A percentile compares a stretch with the other conserved stretches of the same genome.
These are phyloP conservation scores for Barnettozyma wickerhamii DNA, from an alignment of 805 yeast genomes.

Conservation along the genomic window DNA sequence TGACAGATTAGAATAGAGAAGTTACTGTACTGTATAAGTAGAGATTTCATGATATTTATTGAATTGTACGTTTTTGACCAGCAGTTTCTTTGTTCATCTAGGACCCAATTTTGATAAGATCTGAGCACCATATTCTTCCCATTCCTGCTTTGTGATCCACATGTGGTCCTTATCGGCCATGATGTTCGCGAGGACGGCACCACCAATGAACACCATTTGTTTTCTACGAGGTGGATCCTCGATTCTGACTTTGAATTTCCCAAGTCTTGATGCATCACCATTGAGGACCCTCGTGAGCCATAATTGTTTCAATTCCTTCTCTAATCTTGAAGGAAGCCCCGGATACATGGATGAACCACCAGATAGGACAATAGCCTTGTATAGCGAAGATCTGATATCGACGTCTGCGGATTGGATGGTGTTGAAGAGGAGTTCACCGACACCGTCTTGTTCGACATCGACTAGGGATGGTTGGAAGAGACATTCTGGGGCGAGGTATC, in stretches of 20 bases:
- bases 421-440: slow-evolving; percentile 88
- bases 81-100: slow-evolving; percentile 39
- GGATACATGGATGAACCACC: slow-evolving; percentile 99
- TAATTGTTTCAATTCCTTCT: slow-evolving; percentile 92
- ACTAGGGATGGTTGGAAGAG: slow-evolving; percentile 93
- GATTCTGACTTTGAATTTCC: slow-evolving; percentile 90
- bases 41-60: not conserved
- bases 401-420: slow-evolving; percentile 94
- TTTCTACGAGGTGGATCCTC: slow-evolving; percentile 99
- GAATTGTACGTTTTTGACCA: no score
- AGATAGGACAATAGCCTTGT: slow-evolving; percentile 87
- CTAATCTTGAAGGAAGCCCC: slow-evolving; percentile 92
- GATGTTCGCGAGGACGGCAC: slow-evolving; percentile 95
- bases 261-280: slow-evolving; percentile 81
- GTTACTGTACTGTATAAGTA: slow-evolving; percentile 2
- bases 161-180: slow-evolving; percentile 98
- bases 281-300: slow-evolving; percentile 89
- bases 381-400: slow-evolving; percentile 84
- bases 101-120: slow-evolving; percentile 88
- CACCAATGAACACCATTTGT: slow-evolving; percentile 98
- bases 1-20: not conserved
- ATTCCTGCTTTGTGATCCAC: slow-evolving; percentile 95
- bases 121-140: slow-evolving; percentile 95
- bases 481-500: slow-evolving; percentile 97
- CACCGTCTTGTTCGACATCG: slow-evolving; percentile 95